Evolutionary conservation across 495 filamentous ascomycete species (phyloP), one percentile per base, ranked within the genome.

Genomic region (Daldinia loculata): DNA sequence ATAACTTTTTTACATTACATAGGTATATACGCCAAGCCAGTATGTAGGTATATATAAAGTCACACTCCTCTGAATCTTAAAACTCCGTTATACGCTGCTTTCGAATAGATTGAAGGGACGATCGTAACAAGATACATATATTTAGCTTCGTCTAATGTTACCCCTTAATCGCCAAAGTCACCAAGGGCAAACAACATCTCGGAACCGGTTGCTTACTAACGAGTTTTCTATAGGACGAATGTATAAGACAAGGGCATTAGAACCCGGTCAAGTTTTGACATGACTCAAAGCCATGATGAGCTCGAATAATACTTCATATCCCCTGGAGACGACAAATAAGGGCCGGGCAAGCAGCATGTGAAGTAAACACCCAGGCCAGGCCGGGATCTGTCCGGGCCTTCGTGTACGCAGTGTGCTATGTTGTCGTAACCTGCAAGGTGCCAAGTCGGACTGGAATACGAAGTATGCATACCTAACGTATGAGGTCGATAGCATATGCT

Each of bases 361-460:
- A 68, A 71, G 34, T 38, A 36, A 41, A 64, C 30, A 15, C 27
- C 36, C 32, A 27, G 22, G 9, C 22, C 55, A 41, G 43, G 24
- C 34, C 56, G 56, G 56, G 52, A 66, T 34, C 24, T 50, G 45
- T 63, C 62, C 52, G 60, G 45, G 24, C 52, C 70, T 36, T 63
- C 61, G 61, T 57, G 64, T 59, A 66, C 51, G 27, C 51, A 41
- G 48, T 17, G 57, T 41, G 55, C 53, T 59, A 45, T 67, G 58
- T 34, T 50, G 61, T 72, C 61, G 65, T 73, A 69, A 65, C 57
- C 62, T 66, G 66, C 63, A 63, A 69, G 66, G 57, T 50, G 70
- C 62, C 70, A 73, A 65, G 70, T 73, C 66, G 62, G 66, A 66
- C 57, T 59, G 56, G 70, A 73, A 73, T 73, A 73, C 70, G 70